Conservation (phyloP, 2,329 filamentous ascomycete species). For the Cordyceps sp. region DNA sequence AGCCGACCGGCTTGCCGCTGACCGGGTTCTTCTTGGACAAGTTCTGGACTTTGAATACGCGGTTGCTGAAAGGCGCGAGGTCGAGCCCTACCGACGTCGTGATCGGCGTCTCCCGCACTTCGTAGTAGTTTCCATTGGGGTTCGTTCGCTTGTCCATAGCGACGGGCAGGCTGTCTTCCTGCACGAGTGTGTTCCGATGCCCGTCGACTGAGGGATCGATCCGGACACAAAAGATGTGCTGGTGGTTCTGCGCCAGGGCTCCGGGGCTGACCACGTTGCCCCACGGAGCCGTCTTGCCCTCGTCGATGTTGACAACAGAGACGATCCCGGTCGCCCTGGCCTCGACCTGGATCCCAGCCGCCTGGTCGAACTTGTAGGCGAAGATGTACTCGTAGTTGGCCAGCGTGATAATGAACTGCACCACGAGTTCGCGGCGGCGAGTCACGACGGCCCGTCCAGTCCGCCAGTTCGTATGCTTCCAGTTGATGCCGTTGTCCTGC, state of each 20-base stretch:
- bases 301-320: constrained; percentile 27
- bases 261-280: constrained; percentile 45
- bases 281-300: constrained; percentile 36
- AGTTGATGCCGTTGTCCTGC: constrained; percentile 33
- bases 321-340: constrained; percentile 24
- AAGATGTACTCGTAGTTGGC: constrained; percentile 43
- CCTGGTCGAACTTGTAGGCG: constrained; percentile 31
- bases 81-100: constrained; percentile 28
- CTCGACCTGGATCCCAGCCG: constrained; percentile 20
- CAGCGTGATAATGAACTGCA: constrained; percentile 45
- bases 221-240: constrained; percentile 47
- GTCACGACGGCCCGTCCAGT: constrained; percentile 38
- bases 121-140: constrained; percentile 28
- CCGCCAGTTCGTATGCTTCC: constrained; percentile 45
- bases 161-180: constrained; percentile 24
- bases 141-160: constrained; percentile 24
- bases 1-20: constrained; percentile 27
- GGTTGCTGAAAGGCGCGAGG: constrained; percentile 29
- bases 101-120: constrained; percentile 26
- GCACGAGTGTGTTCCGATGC: constrained; percentile 33
- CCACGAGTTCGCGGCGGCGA: constrained; percentile 35
- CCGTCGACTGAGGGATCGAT: constrained; percentile 49
- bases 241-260: constrained; percentile 46
- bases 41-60: constrained; percentile 34
- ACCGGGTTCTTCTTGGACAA: constrained; percentile 21